phyloP scores from a whole-genome alignment of 2,329 filamentous ascomycete genomes.

The Diaporthe sp. region DNA sequence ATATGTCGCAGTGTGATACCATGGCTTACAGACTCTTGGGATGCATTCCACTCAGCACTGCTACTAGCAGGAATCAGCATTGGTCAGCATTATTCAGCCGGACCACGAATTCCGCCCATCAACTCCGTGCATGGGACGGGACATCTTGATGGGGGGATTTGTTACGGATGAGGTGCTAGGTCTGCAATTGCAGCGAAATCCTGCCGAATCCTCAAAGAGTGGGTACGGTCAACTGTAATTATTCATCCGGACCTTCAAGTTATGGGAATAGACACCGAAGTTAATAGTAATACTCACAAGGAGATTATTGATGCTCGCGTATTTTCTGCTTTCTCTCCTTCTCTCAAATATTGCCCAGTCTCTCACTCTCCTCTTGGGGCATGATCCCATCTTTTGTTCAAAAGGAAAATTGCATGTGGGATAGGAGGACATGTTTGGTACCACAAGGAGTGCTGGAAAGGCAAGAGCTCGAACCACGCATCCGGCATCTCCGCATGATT shows the following conservation, averaged over 20 bases:
- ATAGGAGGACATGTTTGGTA: not conserved
- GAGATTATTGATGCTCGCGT: not conserved
- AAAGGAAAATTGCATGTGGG: not conserved
- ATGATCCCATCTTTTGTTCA: not conserved
- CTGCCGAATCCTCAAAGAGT: too few species aligned
- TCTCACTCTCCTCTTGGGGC: not conserved
- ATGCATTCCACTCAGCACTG: not conserved
- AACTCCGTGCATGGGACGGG: not conserved
- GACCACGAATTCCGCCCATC: too few species aligned
- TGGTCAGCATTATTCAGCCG: constrained; percentile 13
- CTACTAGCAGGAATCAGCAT: not conserved
- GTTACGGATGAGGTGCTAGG: not conserved
- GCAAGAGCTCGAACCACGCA: too few species aligned
- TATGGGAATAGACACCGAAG: not conserved
- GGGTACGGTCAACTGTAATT: not conserved
- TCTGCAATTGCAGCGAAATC: too few species aligned
- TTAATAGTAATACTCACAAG: too few species aligned
- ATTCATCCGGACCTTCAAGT: not conserved
- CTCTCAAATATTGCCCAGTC: not conserved
- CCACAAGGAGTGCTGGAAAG: not conserved
- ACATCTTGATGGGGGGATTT: not conserved
- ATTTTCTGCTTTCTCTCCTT: not conserved
- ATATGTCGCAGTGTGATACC: not conserved
- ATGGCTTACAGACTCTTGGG: not conserved
- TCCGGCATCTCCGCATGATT: too few species aligned